Base-by-base conservation (phyloP, 1,284 basidiomycete genomes). In the Anthracocystis panici-leucophaei region DNA sequence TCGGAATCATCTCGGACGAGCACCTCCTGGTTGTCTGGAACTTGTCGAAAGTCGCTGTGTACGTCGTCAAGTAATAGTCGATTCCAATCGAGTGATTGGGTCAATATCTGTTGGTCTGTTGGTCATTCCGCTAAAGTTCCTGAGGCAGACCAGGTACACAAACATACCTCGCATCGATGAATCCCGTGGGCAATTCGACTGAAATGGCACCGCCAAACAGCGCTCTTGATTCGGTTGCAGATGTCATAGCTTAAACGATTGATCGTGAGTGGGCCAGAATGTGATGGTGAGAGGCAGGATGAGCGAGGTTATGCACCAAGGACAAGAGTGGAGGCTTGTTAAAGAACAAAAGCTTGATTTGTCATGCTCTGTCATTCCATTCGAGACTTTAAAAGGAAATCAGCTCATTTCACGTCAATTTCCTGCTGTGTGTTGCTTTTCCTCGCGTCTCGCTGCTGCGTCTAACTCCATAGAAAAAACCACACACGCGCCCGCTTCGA, bases 1-100 rank as follows among this genome's bases (percentile, higher is more conserved):
- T 90, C 89, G 7, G 90, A 91, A 55, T 90, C 86, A 2, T 89
- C 88, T 54, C 91, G 91, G 42, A 98, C 86, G 84, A 94, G 92
- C 48, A 98, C 95, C 85, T 99, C 97, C 86, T 99, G 96, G 14
- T 90, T 95, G 85, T 99, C 93, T n/a, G 97, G 96, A 12, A 99
- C 89, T 87, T 98, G 94, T 66, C 96, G 93, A 2, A 97, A 75
- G 74, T 92, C 89, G 68, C 95, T 97, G 85, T 46, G 46, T 21
- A 65, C 20, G 57, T 29, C 45, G 35, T 25, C 18, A n/a, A 27
- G 11, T 23, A 38, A 7, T 20, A 35, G 29, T 45, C 29, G 29
- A 2, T 35, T 23, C 21, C 20, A 56, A n/a, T 11, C 9, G 25
- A 51, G 5, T n/a, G n/a, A n/a, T 31, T 38, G 20, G 33, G 31